Conservation (phyloP, 169 alveolate species). For the Theileria orientalis region DNA sequence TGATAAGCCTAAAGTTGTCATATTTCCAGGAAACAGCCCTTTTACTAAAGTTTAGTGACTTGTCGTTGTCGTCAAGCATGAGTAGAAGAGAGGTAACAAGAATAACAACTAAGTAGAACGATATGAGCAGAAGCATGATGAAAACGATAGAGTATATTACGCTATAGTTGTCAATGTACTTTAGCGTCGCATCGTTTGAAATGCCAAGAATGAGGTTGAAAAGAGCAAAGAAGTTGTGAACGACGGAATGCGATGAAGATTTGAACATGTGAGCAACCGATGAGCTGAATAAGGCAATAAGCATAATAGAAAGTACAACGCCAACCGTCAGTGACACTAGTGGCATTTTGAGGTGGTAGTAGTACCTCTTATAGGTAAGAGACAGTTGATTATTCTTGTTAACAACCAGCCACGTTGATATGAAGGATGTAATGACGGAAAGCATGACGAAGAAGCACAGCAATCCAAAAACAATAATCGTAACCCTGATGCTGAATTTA, state of each 20-base stretch:
- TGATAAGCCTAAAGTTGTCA: slow-evolving; percentile 17
- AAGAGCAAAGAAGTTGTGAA: slow-evolving; percentile 25
- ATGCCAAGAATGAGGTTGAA: slow-evolving; percentile 46
- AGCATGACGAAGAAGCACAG: slow-evolving; percentile 8
- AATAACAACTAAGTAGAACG: slow-evolving; percentile 29
- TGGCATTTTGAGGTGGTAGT: slow-evolving; percentile 12
- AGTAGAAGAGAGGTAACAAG: slow-evolving; percentile 32
- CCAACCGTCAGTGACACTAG: slow-evolving; percentile 1
- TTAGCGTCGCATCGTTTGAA: slow-evolving; percentile 5
- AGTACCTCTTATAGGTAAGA: slow-evolving; percentile 3
- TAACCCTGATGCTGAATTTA: background rate
- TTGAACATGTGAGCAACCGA: slow-evolving; percentile 27
- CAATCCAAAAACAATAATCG: slow-evolving; percentile 4
- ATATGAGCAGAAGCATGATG: slow-evolving; percentile 14
- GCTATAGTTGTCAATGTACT: slow-evolving; percentile 23
- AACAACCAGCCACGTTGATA: slow-evolving; percentile 9
- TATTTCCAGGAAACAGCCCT: slow-evolving; percentile 8
- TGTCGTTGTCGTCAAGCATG: slow-evolving; percentile 19
- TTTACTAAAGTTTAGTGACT: slow-evolving; percentile 4
- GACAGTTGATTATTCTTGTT: slow-evolving; percentile 14
- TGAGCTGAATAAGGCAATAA: slow-evolving; percentile 29
- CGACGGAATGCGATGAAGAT: slow-evolving; percentile 11
- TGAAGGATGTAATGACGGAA: slow-evolving; percentile 6
- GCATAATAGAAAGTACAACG: slow-evolving; percentile 1
- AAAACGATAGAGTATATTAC: slow-evolving; percentile 15